Conservation (phyloP, 2,329 filamentous ascomycete species). For the Thielaviopsis euricoi region DNA sequence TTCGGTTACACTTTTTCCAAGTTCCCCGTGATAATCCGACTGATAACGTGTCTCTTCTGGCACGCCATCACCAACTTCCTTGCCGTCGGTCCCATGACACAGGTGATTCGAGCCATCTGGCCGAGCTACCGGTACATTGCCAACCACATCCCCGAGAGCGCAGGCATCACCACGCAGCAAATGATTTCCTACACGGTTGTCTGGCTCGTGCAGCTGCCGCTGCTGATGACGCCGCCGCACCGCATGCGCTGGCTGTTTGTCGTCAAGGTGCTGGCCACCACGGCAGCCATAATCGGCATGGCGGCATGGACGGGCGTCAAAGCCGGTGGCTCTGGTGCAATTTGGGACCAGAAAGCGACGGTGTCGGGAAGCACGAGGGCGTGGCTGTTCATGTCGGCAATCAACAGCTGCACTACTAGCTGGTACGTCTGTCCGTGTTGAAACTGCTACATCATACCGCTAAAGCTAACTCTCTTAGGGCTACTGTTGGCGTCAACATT, state of each 20-base stretch:
- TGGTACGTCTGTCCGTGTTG: not conserved
- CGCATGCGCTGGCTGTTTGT: slow-evolving; percentile 36
- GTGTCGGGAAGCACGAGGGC: slow-evolving; percentile 1
- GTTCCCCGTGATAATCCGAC: slow-evolving; percentile 22
- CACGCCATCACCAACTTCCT: slow-evolving; percentile 51
- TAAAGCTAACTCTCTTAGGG: not conserved
- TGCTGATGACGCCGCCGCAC: slow-evolving; percentile 38
- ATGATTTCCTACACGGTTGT: slow-evolving; percentile 42
- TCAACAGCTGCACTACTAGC: not conserved
- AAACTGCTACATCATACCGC: not conserved
- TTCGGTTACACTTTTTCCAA: slow-evolving; percentile 23
- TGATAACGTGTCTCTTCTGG: slow-evolving; percentile 34
- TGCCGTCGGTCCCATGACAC: slow-evolving; percentile 33
- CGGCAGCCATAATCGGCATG: slow-evolving; percentile 12
- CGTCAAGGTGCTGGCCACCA: slow-evolving; percentile 24
- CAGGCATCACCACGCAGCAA: slow-evolving; percentile 38
- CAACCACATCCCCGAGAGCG: slow-evolving; percentile 32
- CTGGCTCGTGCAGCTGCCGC: slow-evolving; percentile 35
- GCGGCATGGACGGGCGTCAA: slow-evolving; percentile 17
- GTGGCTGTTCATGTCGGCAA: not conserved
- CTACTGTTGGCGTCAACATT: not conserved
- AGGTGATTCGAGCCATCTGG: slow-evolving; percentile 32
- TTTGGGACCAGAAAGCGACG: slow-evolving; percentile 13
- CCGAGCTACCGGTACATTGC: slow-evolving; percentile 35
- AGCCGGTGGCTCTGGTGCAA: slow-evolving; percentile 14